A percentile compares a stretch with the other conserved stretches of the same genome.
These are phyloP conservation scores for Mucor sp. DNA, from an alignment of 371 early-diverging fungal genomes.

Conservation along the genomic window DNA sequence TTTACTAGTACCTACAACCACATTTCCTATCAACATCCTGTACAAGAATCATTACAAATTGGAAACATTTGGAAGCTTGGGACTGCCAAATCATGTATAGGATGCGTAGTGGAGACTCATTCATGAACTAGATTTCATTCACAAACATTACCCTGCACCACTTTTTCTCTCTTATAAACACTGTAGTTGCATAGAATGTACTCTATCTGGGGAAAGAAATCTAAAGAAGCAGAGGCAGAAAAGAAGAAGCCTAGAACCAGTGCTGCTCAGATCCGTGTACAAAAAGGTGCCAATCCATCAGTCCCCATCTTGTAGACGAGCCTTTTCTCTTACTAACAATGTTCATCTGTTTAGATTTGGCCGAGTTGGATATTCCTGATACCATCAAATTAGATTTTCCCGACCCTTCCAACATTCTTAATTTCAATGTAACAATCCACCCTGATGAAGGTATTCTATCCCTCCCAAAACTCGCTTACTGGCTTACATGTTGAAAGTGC, in stretches of 20 bases:
- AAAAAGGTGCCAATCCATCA: conserved; percentile 74
- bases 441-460: conserved; percentile 84
- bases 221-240: conserved; percentile 73
- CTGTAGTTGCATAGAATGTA: conserved; percentile 14
- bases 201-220: conserved; percentile 85
- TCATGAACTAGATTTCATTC: not conserved
- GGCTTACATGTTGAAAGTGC: not conserved
- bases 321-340: not conserved
- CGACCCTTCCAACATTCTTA: conserved; percentile 79
- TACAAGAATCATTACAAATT: not conserved
- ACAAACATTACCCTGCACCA: not conserved
- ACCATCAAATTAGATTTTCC: conserved; percentile 82
- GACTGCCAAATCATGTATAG: not conserved
- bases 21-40: not conserved
- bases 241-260: conserved; percentile 84
- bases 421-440: conserved; percentile 81
- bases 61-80: not conserved
- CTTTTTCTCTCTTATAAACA: not conserved
- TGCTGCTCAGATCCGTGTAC: conserved; percentile 89
- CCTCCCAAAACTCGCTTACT: not conserved
- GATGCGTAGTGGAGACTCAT: not conserved
- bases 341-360: conserved; percentile 67
- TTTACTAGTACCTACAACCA: not conserved
- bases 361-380: conserved; percentile 82
- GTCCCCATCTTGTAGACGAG: not conserved